Base-by-base conservation (phyloP, 2,329 filamentous ascomycete genomes). In the Fusarium nygamai region DNA sequence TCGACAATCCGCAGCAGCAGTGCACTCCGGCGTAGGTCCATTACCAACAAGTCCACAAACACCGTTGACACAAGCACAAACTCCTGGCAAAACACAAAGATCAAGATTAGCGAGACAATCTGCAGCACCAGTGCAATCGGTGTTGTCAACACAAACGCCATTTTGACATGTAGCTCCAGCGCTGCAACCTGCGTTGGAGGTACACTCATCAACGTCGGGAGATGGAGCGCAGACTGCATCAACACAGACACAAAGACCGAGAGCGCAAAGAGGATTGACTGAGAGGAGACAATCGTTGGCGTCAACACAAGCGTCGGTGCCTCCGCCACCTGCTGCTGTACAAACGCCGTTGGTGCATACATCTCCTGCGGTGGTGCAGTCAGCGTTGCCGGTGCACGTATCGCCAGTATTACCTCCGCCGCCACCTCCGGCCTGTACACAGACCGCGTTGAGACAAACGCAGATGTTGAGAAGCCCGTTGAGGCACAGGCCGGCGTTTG, bases 191-290 rank as follows among this genome's bases (percentile, higher is more conserved):
- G 13, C 20, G 14, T 22, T 6, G 6, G 17, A 22, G 1, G 22
- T 20, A 33, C 69, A 72, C 2, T 33, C 16, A 2, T 63, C 36
- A 5, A 64, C 57, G 20, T 61, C 46, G 6, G 47, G 46, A 1
- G 17, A 14, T 4, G n/a, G 10, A 22, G 34, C 3, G 11, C 71
- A 78, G 27, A 73, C 39, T 5, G 56, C 56, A 27, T 62, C 24
- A 3, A 58, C 27, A 19, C 71, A 73, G 3, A 62, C n/a, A 24
- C 71, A 73, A 8, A 73, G 56, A 12, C 71, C 71, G 6, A 70
- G 56, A 20, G 17, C 39, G 19, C 71, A 73, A 6, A 70, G n/a
- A 19, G 69, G 50, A 17, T 72, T 50, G 19, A 38, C 60, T 1
- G 53, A 47, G 16, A 67, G 14, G 24, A 73, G 29, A 22, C 70